Conservation (phyloP, 1,284 basidiomycete species). For the Ceratobasidium sp. region DNA sequence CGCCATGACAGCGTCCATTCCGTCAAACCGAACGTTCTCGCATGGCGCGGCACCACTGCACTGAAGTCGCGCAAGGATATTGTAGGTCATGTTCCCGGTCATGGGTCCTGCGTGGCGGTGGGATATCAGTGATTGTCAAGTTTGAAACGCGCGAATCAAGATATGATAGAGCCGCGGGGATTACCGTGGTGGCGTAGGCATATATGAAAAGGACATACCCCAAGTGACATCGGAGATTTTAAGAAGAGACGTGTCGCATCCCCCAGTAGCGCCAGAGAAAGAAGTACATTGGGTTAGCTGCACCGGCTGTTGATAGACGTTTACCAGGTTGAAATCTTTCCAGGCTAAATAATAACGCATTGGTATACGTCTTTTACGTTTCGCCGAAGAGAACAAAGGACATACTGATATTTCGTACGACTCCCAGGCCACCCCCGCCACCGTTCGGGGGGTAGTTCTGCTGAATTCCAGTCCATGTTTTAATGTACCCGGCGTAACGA, state of each 20-base stretch:
- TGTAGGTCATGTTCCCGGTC: conserved; percentile 52
- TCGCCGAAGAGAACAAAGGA: background rate
- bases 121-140: background rate
- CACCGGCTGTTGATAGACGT: conserved; percentile 53
- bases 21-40: conserved; percentile 53
- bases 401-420: conserved; percentile 53
- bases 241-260: conserved; percentile 57
- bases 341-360: conserved; percentile 51
- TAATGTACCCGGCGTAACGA: conserved; percentile 54
- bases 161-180: background rate
- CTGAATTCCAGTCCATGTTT: conserved; percentile 56
- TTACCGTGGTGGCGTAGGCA: background rate
- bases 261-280: conserved; percentile 55
- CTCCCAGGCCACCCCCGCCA: conserved; percentile 57
- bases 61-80: conserved; percentile 54
- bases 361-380: background rate
- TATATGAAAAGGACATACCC: conserved; percentile 49
- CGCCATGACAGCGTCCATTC: conserved; percentile 50
- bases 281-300: conserved; percentile 57
- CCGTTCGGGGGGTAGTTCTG: conserved; percentile 57
- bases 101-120: conserved; percentile 43
- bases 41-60: conserved; percentile 58
- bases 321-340: conserved; percentile 54
- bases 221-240: conserved; percentile 58
- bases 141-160: background rate